Conservation (phyloP, 192 early-diverging fungal genomes). For the Diversispora eburnea region DNA sequence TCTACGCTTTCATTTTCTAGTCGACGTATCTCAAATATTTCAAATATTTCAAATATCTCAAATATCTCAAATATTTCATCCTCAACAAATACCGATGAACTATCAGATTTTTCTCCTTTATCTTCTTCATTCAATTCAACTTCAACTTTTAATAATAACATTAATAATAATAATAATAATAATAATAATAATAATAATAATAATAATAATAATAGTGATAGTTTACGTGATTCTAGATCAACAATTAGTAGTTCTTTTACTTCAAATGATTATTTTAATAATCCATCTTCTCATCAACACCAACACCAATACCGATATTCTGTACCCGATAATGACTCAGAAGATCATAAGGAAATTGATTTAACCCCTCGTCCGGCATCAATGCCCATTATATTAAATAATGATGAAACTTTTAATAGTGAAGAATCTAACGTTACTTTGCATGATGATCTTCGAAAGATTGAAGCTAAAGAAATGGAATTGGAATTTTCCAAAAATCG, state of each 20-base stretch:
- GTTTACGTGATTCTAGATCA: slow-evolving; percentile 5
- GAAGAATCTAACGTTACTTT: not conserved
- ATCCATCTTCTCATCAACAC: not conserved
- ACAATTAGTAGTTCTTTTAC: slow-evolving; percentile 7
- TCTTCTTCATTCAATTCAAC: not conserved
- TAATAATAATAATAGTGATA: not conserved
- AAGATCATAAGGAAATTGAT: not conserved
- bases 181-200: not conserved
- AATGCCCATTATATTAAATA: slow-evolving; percentile 5
- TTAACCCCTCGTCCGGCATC: slow-evolving; percentile 1
- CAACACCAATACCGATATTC: slow-evolving; percentile 14
- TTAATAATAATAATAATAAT: not conserved
- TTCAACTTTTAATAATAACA: not conserved
- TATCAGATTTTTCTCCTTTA: slow-evolving; percentile 14
- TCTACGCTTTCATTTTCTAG: not conserved
- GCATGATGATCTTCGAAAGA: slow-evolving; percentile 1
- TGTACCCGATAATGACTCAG: not conserved
- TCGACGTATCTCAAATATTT: not conserved
- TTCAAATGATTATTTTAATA: not conserved
- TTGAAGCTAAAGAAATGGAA: slow-evolving; percentile 2
- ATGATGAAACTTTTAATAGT: not conserved
- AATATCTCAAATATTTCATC: slow-evolving; percentile 11
- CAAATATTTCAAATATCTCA: not conserved
- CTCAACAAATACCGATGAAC: not conserved
- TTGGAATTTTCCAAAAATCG: not conserved